Percentiles rank a stretch among this genome's conserved stretches.
Conservation (phyloP, 179 eudicot species). For the Drosera spatulata region DNA sequence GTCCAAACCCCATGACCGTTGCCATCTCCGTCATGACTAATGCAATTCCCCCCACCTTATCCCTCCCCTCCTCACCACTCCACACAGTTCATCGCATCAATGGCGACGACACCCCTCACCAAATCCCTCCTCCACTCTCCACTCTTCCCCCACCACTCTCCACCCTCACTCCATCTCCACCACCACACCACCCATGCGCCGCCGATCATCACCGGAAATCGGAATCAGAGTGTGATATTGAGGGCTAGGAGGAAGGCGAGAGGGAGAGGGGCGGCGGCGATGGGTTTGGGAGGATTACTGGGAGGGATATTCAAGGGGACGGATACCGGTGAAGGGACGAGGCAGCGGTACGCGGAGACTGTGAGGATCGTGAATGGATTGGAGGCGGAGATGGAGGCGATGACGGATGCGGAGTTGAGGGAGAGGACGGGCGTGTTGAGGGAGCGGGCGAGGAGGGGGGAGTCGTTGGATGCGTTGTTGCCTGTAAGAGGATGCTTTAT, state of each 20-base stretch:
- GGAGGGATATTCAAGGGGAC: conserved; percentile 60
- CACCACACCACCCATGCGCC: too few species aligned
- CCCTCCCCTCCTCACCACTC: too few species aligned
- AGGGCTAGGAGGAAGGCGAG: conserved; percentile 4
- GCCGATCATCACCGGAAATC: too few species aligned
- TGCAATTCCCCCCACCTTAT: too few species aligned
- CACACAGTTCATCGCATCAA: too few species aligned
- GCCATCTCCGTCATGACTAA: too few species aligned
- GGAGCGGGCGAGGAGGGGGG: conserved; percentile 53
- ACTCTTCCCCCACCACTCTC: too few species aligned
- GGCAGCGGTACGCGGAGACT: conserved; percentile 48
- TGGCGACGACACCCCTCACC: too few species aligned
- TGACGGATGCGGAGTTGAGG: conserved; percentile 59
- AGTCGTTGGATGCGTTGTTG: conserved; percentile 63
- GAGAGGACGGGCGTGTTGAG: conserved; percentile 45
- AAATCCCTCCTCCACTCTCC: too few species aligned
- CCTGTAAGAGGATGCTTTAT: conserved; percentile 27
- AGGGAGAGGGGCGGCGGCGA: conserved; percentile 24
- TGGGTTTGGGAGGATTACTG: conserved; percentile 60
- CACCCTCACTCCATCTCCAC: too few species aligned
- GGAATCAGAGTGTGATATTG: too few species aligned
- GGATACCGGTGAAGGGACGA: conserved; percentile 69
- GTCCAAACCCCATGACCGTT: too few species aligned
- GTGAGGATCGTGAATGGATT: conserved; percentile 43
- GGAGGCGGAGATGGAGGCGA: conserved; percentile 39